Percentiles rank a stretch among this genome's conserved stretches.
These are phyloP conservation scores for Starmerella roubikii DNA, from an alignment of 805 yeast species.

Conservation along the genomic window DNA sequence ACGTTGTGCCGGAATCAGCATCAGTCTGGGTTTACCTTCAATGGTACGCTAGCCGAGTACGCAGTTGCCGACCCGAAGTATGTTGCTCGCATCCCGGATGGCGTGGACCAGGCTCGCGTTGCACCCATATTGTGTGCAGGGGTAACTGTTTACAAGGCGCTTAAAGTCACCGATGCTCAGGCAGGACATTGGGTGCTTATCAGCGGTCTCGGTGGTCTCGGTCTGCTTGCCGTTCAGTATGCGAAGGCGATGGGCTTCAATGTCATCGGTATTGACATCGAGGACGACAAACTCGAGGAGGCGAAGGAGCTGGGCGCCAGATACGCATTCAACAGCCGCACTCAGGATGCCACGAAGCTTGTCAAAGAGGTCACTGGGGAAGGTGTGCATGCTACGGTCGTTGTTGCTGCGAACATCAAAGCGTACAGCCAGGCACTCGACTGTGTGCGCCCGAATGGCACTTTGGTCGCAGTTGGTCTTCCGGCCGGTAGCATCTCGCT, in stretches of 20 bases:
- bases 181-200: slow-evolving; percentile 66
- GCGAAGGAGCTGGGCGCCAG: slow-evolving; percentile 50
- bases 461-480: slow-evolving; percentile 47
- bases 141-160: slow-evolving; percentile 55
- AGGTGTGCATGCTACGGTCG: slow-evolving; percentile 61
- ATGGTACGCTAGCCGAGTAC: slow-evolving; percentile 51
- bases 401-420: slow-evolving; percentile 43
- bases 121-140: slow-evolving; percentile 59
- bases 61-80: slow-evolving; percentile 54
- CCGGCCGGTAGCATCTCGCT: slow-evolving; percentile 36
- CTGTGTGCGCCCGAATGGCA: slow-evolving; percentile 37
- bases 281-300: slow-evolving; percentile 43
- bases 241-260: slow-evolving; percentile 63
- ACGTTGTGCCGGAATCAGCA: slow-evolving; percentile 43
- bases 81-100: slow-evolving; percentile 45
- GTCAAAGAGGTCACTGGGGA: slow-evolving; percentile 39
- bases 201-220: slow-evolving; percentile 75
- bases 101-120: slow-evolving; percentile 40
- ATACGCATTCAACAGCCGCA: slow-evolving; percentile 43
- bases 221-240: slow-evolving; percentile 61
- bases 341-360: slow-evolving; percentile 22
- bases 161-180: slow-evolving; percentile 41
- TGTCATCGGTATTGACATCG: slow-evolving; percentile 63
- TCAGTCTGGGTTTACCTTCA: slow-evolving; percentile 43
- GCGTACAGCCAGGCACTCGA: slow-evolving; percentile 15